phyloP scores from a whole-genome alignment of 1,139 yeast species.

The Geotrichum macrosporum region DNA sequence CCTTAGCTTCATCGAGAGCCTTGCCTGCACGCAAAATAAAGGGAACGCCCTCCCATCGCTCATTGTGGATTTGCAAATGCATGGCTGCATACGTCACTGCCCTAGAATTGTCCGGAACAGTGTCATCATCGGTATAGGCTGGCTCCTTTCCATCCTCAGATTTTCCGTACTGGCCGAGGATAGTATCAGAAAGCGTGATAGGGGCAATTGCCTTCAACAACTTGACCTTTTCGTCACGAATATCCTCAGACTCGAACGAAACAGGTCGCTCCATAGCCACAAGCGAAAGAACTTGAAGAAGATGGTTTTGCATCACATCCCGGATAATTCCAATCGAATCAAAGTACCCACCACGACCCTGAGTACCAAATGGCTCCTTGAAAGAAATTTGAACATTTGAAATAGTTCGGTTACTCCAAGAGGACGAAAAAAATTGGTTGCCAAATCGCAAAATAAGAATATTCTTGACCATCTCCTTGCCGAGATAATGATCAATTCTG shows the following conservation, averaged over 20 bases:
- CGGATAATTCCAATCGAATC: slow-evolving; percentile 93
- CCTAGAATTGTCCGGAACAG: slow-evolving; percentile 77
- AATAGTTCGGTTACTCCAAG: slow-evolving; percentile 81
- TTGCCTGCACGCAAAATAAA: slow-evolving; percentile 94
- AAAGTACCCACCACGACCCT: slow-evolving; percentile 98
- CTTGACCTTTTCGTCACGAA: slow-evolving; percentile 94
- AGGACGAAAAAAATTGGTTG: slow-evolving; percentile 74
- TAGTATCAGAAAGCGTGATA: slow-evolving; percentile 59
- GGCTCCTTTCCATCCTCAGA: slow-evolving; percentile 88
- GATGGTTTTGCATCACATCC: slow-evolving; percentile 97
- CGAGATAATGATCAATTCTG: slow-evolving; percentile 95
- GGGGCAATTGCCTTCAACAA: slow-evolving; percentile 77
- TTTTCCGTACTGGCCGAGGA: slow-evolving; percentile 82
- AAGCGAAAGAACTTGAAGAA: slow-evolving; percentile 85
- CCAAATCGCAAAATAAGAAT: slow-evolving; percentile 84
- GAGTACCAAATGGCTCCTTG: slow-evolving; percentile 97
- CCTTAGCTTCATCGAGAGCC: slow-evolving; percentile 84
- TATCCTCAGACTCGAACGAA: slow-evolving; percentile 82
- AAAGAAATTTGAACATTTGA: slow-evolving; percentile 80
- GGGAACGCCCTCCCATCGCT: slow-evolving; percentile 98
- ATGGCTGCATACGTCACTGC: slow-evolving; percentile 92
- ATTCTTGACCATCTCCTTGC: slow-evolving; percentile 97
- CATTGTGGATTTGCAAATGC: slow-evolving; percentile 72
- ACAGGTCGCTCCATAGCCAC: slow-evolving; percentile 95
- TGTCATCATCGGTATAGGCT: slow-evolving; percentile 84